Conservation (phyloP, 805 yeast species). For the Wickerhamiella parazyma region DNA sequence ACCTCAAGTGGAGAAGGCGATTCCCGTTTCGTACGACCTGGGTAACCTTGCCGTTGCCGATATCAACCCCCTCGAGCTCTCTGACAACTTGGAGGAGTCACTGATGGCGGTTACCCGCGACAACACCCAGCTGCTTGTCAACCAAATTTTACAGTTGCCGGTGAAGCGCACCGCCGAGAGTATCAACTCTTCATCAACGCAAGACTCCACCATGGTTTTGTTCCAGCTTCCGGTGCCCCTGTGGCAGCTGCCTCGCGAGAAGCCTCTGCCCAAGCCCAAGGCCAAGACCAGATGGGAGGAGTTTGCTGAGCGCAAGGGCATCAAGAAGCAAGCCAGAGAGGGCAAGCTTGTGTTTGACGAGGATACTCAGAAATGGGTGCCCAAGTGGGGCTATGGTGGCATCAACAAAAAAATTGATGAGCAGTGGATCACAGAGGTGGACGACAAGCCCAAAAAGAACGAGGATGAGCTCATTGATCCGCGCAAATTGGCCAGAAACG, state of each 20-base stretch:
- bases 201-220: slow-evolving; percentile 61
- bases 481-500: slow-evolving; percentile 64
- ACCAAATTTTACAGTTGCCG: slow-evolving; percentile 83
- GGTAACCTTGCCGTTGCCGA: slow-evolving; percentile 89
- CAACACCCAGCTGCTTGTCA: slow-evolving; percentile 79
- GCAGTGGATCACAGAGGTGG: slow-evolving; percentile 95
- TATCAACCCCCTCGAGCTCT: slow-evolving; percentile 67
- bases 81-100: slow-evolving; percentile 37
- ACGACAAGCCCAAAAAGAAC: slow-evolving; percentile 34
- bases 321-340: slow-evolving; percentile 73
- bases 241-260: slow-evolving; percentile 82
- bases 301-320: slow-evolving; percentile 93
- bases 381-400: slow-evolving; percentile 97
- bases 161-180: slow-evolving; percentile 75
- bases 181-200: slow-evolving; percentile 42
- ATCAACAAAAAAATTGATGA: slow-evolving; percentile 71
- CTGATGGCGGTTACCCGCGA: slow-evolving; percentile 66
- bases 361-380: slow-evolving; percentile 85
- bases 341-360: slow-evolving; percentile 88
- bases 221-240: slow-evolving; percentile 74
- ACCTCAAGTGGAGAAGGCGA: slow-evolving; percentile 60
- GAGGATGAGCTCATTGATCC: slow-evolving; percentile 65
- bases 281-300: slow-evolving; percentile 92
- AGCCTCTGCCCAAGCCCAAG: slow-evolving; percentile 84
- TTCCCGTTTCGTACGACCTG: slow-evolving; percentile 78